phyloP scores from a whole-genome alignment of 139 green algal genomes.

The Protoeuglena noctilucae region DNA sequence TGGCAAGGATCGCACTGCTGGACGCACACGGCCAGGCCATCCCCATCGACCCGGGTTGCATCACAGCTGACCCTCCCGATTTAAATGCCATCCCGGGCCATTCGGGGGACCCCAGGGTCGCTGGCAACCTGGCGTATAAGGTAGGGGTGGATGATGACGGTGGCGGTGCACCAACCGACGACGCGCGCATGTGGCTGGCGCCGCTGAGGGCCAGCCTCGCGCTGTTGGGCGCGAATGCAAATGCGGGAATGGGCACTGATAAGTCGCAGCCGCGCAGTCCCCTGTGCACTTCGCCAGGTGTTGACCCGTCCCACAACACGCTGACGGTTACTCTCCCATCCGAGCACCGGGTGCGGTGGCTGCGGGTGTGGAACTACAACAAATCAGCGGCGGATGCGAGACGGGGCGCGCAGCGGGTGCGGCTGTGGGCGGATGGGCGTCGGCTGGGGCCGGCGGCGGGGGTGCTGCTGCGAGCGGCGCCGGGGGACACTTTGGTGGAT shows the following conservation, averaged over 20 bases:
- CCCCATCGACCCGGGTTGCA: not conserved
- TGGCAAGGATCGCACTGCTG: constrained; percentile 18
- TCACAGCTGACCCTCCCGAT: constrained; percentile 15
- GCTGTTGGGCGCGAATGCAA: constrained; percentile 1
- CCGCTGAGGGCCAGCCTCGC: not conserved
- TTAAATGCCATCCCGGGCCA: constrained; percentile 20
- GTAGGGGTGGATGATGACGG: not conserved
- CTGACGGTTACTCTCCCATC: too few relatives aligned
- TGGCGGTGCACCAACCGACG: constrained; percentile 8
- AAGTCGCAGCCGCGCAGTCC: too few relatives aligned
- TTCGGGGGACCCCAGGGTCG: constrained; percentile 18
- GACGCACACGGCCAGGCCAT: constrained; percentile 9
- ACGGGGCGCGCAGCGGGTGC: constrained; percentile 11
- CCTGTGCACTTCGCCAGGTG: too few relatives aligned
- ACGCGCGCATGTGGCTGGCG: constrained; percentile 21
- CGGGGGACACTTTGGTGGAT: constrained; percentile 9
- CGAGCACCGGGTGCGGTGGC: constrained; percentile 7
- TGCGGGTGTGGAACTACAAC: constrained; percentile 30
- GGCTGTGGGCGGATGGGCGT: constrained; percentile 12
- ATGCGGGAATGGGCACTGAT: too few relatives aligned
- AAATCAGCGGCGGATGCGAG: constrained; percentile 16
- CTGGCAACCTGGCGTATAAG: constrained; percentile 32
- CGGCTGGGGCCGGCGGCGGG: constrained; percentile 15
- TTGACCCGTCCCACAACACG: too few relatives aligned
- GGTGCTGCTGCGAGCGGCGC: constrained; percentile 13